Base-by-base conservation (phyloP, 169 alveolate species). In the Plasmodium falciparum region DNA sequence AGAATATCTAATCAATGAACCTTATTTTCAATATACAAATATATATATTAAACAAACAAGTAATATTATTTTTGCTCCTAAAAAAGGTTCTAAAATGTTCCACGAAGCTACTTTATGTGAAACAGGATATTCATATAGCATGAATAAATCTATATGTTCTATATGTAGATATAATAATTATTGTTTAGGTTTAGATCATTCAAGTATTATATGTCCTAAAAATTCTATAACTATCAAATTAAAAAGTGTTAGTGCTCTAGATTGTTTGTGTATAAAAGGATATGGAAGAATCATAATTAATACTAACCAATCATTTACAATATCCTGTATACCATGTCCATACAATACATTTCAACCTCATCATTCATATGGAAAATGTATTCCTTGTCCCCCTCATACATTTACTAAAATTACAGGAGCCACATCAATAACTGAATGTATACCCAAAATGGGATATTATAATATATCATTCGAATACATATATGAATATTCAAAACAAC, bases 311-410 rank as follows among this genome's bases (percentile, higher is more conserved):
- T 74, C 70, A 29, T 75, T 88, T 39, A 26, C 78, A 26, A 67
- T 93, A 45, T 73, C 71, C 22, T 94, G 96, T 73, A 78, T 67
- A 9, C 93, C 88, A 33, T 94, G 96, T 69, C 93, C 93, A 20
- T 80, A 66, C 12, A 94, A 94, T 22, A 85, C 90, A 9, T 94
- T 94, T 75, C 96, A 94, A 74, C 86, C 67, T 22, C 86, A 70
- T 24, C 95, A 90, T 62, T 63, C 93, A 50, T 78, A 83, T 15
- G 73, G 69, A n/a, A 88, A 63, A 17, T 94, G 96, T 26, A 61
- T 94, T 50, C 95, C 96, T 50, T 94, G 96, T 39, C 96, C 96
- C 6, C 73, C 70, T 33, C 22, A 88, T 49, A 90, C 96, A 12
- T 75, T 91, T 47, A 94, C 95, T 1, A 49, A 49, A 29, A 45